Evolutionary conservation across 306 rosid genomes (phyloP).

Genomic region (Prunus mongolica): DNA sequence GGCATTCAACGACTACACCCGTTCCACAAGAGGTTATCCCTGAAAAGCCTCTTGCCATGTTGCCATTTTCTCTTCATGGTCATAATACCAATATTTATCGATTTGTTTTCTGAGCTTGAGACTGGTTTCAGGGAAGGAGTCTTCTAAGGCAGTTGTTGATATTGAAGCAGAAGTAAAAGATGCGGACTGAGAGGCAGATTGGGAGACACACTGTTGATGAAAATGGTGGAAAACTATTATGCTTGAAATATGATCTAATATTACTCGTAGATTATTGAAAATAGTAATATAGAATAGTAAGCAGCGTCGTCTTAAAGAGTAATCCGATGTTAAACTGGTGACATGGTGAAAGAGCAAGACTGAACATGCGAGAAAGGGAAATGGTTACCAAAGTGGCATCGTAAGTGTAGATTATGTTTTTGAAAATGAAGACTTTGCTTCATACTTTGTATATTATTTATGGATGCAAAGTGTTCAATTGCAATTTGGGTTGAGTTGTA

Average conservation of each 20-base stretch:
- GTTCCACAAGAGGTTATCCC: conserved; percentile 58
- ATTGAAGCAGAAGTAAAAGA: conserved; percentile 92
- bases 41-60: background rate
- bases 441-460: conserved; percentile 27
- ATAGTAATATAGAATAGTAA: background rate
- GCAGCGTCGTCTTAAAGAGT: background rate
- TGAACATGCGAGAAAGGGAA: background rate
- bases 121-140: conserved; percentile 54
- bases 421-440: conserved; percentile 43
- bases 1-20: conserved; percentile 62
- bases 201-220: background rate
- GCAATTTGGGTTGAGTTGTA: background rate
- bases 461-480: background rate
- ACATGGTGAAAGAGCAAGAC: background rate
- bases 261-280: background rate
- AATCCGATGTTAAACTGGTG: background rate
- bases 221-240: background rate
- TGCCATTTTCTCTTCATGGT: background rate
- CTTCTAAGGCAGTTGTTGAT: conserved; percentile 62
- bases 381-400: conserved; percentile 16
- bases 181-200: conserved; percentile 60
- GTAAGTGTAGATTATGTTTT: conserved; percentile 40
- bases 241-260: background rate
- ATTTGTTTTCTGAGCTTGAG: conserved; percentile 1
- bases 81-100: background rate